phyloP scores from a whole-genome alignment of 2,329 filamentous ascomycete species.

The Xylaria sp. region DNA sequence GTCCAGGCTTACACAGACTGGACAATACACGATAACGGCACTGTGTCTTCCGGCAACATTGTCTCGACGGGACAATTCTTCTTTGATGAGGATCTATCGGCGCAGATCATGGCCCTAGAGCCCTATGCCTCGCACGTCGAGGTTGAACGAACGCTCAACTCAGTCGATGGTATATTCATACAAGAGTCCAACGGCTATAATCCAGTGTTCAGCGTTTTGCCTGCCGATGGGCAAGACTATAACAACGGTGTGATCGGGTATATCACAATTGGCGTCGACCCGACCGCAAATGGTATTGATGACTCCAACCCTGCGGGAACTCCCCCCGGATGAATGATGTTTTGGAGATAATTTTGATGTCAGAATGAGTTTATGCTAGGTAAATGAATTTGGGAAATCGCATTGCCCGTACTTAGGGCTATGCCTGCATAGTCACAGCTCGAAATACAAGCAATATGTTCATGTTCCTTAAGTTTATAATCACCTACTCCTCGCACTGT shows the following conservation, averaged over 20 bases:
- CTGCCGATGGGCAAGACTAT: slow-evolving; percentile 43
- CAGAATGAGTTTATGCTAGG: no score
- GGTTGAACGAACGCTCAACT: slow-evolving; percentile 46
- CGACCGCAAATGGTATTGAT: slow-evolving; percentile 7
- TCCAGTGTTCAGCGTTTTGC: slow-evolving; percentile 41
- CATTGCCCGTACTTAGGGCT: no score
- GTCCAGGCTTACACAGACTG: slow-evolving; percentile 29
- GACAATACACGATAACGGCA: slow-evolving; percentile 29
- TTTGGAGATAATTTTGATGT: no score
- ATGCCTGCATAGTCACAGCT: no score
- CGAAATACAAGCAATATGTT: no score
- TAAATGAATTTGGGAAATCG: no score
- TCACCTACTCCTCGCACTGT: no score
- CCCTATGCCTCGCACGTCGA: slow-evolving; percentile 43
- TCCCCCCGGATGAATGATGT: neutral
- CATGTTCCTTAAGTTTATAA: no score
- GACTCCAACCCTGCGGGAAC: neutral
- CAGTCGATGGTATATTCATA: slow-evolving; percentile 17
- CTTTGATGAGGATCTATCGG: slow-evolving; percentile 26
- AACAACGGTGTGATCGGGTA: slow-evolving; percentile 46
- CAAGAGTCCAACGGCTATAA: slow-evolving; percentile 35
- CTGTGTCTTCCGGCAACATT: slow-evolving; percentile 25
- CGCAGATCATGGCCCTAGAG: slow-evolving; percentile 43
- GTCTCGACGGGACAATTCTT: slow-evolving; percentile 29
- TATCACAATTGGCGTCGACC: slow-evolving; percentile 44